Conservation (phyloP, 2,329 filamentous ascomycete genomes). For the Penicillium occitanis region DNA sequence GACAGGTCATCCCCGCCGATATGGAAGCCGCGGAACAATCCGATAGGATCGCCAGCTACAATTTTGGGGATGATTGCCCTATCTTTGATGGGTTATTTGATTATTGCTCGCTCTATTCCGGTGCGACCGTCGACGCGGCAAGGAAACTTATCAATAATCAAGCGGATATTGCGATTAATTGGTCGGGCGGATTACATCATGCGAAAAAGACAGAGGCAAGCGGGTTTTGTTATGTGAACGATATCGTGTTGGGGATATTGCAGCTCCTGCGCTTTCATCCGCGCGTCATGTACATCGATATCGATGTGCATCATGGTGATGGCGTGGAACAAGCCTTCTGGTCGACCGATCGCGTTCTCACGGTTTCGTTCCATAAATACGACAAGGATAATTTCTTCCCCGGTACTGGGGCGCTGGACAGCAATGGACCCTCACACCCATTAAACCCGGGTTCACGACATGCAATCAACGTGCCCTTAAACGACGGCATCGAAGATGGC, state of each 20-base stretch:
- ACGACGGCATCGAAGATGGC: constrained; percentile 86
- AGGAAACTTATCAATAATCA: constrained; percentile 82
- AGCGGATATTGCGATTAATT: constrained; percentile 94
- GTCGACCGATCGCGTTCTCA: constrained; percentile 86
- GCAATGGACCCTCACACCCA: constrained; percentile 79
- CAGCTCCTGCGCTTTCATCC: constrained; percentile 79
- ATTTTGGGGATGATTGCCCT: constrained; percentile 90
- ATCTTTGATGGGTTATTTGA: constrained; percentile 95
- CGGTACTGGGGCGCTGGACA: constrained; percentile 81
- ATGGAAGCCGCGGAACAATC: constrained; percentile 64
- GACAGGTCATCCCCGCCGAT: constrained; percentile 68
- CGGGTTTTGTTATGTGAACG: constrained; percentile 98
- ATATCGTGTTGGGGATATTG: constrained; percentile 91
- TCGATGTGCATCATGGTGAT: constrained; percentile 89
- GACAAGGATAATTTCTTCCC: constrained; percentile 84
- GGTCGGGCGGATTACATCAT: constrained; percentile 95
- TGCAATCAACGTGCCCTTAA: constrained; percentile 83
- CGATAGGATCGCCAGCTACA: constrained; percentile 64
- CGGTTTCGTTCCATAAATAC: constrained; percentile 95
- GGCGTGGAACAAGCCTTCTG: constrained; percentile 90
- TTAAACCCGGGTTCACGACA: constrained; percentile 87
- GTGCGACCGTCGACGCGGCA: constrained; percentile 85
- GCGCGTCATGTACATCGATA: constrained; percentile 90
- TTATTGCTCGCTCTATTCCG: constrained; percentile 91
- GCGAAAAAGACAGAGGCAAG: constrained; percentile 92